Percentiles rank a stretch among this genome's conserved stretches.
Conservation (phyloP, 192 early-diverging fungal genomes). For the Rhizoclosmatium sp. region DNA sequence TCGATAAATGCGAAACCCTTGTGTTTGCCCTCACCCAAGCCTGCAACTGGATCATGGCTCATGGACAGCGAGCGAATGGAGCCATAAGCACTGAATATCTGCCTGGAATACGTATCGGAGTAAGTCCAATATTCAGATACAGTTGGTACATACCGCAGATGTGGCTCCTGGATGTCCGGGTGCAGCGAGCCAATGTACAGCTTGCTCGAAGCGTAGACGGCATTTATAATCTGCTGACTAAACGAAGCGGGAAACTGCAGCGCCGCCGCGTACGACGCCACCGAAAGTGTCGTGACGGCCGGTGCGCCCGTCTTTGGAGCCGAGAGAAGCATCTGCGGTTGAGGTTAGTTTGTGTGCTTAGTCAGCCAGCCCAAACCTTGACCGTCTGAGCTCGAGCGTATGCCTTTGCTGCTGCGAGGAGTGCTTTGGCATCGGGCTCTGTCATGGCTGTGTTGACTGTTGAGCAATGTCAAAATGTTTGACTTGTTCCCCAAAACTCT, state of each 20-base stretch:
- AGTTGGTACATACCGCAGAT: constrained; percentile 5
- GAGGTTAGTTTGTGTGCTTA: constrained; percentile 2
- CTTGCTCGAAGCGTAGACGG: constrained; percentile 10
- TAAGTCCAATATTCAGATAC: too few relatives aligned
- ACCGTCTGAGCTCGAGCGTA: constrained; percentile 45
- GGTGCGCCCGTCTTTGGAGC: neutral
- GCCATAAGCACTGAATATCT: constrained; percentile 81
- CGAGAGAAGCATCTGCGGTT: constrained; percentile 26
- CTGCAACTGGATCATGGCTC: constrained; percentile 74
- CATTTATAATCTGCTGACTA: neutral
- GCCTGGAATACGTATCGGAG: neutral
- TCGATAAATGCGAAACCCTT: constrained; percentile 93
- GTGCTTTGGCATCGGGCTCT: constrained; percentile 7
- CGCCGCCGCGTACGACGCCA: constrained; percentile 22
- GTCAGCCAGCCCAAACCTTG: constrained; percentile 25
- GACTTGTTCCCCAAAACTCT: too few relatives aligned
- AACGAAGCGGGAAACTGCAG: constrained; percentile 32
- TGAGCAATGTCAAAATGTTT: too few relatives aligned
- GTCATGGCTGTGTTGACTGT: too few relatives aligned
- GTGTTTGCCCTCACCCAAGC: constrained; percentile 68
- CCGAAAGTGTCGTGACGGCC: constrained; percentile 15
- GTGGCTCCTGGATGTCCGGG: constrained; percentile 24
- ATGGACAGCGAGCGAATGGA: constrained; percentile 78
- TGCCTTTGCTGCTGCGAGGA: constrained; percentile 46
- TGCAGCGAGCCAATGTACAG: constrained; percentile 26